These are phyloP conservation scores for Penicillium sp. DNA, from an alignment of 2,329 filamentous ascomycete genomes.

Conservation along the genomic window DNA sequence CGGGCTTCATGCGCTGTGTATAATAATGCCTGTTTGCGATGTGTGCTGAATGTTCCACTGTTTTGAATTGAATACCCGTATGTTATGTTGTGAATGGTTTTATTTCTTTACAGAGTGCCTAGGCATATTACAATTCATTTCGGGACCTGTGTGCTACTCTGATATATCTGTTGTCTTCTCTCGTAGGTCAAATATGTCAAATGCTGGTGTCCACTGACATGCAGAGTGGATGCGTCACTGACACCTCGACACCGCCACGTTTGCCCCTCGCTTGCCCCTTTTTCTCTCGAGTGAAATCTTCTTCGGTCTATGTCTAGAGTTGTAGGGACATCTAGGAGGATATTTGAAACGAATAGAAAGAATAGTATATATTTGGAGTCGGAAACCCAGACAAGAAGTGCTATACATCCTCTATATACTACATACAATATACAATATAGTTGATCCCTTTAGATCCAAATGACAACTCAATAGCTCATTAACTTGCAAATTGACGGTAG, in stretches of 20 bases:
- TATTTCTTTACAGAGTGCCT: constrained; percentile 9
- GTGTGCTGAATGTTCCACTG: constrained; percentile 3
- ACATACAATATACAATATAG: background rate
- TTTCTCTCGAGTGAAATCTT: background rate
- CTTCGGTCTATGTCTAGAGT: too few species aligned
- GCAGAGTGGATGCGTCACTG: constrained; percentile 9
- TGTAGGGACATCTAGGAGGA: background rate
- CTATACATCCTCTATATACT: background rate
- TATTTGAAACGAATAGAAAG: background rate
- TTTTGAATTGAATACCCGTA: constrained; percentile 25
- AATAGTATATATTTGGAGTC: background rate
- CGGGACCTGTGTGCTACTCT: background rate
- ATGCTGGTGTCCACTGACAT: constrained; percentile 2
- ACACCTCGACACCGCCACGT: constrained; percentile 14
- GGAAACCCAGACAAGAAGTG: background rate
- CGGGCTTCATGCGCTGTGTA: constrained; percentile 24
- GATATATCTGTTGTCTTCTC: background rate
- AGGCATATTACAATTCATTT: background rate
- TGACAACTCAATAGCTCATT: background rate
- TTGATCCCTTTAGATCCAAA: background rate
- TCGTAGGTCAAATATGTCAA: background rate
- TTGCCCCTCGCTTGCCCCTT: constrained; percentile 11
- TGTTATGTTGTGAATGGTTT: constrained; percentile 1
- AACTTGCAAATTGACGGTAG: background rate
- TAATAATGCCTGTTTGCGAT: constrained; percentile 22